Evolutionary conservation across 306 rosid genomes (phyloP).

Genomic region (Rosa multiflora): DNA sequence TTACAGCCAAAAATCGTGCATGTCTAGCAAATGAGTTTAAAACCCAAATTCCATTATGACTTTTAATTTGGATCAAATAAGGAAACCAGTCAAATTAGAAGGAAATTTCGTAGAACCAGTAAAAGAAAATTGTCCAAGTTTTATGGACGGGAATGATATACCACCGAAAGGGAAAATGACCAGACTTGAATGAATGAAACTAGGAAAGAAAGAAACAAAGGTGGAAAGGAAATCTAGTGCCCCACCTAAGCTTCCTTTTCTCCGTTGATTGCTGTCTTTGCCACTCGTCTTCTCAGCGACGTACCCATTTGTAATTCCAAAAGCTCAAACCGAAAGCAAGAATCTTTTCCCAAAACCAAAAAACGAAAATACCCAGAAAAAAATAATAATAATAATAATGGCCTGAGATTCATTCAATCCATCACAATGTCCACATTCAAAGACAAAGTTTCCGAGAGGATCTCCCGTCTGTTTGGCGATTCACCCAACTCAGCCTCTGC

Average conservation of each 20-base stretch:
- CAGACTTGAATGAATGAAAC: neutral
- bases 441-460: conserved; percentile 61
- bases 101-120: neutral
- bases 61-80: neutral
- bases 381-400: neutral
- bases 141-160: neutral
- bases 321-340: neutral
- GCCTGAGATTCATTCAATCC: conserved; percentile 1
- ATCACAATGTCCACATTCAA: conserved; percentile 56
- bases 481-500: conserved; percentile 35
- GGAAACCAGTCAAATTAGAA: neutral
- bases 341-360: neutral
- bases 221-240: neutral
- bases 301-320: conserved; percentile 2
- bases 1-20: too few relatives aligned
- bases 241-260: conserved; percentile 15
- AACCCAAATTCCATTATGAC: too few relatives aligned
- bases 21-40: too few relatives aligned
- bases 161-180: neutral
- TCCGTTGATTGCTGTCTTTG: conserved; percentile 29
- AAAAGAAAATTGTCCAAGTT: neutral
- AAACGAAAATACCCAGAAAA: neutral
- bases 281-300: conserved; percentile 29
- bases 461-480: conserved; percentile 60
- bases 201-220: neutral